A percentile compares a stretch with the other conserved stretches of the same genome.
phyloP scores from a whole-genome alignment of 2,329 filamentous ascomycete genomes.

The Pezicula carpinea region DNA sequence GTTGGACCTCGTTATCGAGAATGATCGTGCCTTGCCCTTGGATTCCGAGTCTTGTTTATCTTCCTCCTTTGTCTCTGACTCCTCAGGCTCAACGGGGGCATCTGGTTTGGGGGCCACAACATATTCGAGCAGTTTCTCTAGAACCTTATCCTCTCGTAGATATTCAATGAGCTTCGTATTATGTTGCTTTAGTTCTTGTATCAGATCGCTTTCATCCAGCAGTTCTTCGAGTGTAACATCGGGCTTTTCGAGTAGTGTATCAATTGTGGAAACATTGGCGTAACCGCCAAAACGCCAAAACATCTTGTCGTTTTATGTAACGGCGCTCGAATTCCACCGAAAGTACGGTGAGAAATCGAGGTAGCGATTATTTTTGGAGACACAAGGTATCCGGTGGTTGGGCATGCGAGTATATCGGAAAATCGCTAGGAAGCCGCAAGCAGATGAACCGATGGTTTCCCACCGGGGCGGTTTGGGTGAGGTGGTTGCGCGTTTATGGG shows the following conservation, averaged over 20 bases:
- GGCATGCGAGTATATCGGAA: slow-evolving; percentile 26
- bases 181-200: slow-evolving; percentile 96
- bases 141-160: slow-evolving; percentile 78
- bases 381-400: slow-evolving; percentile 17
- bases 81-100: slow-evolving; percentile 43
- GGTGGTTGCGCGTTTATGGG: slow-evolving; percentile 9
- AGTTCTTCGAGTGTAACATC: slow-evolving; percentile 94
- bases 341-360: slow-evolving; percentile 18
- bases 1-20: slow-evolving; percentile 44
- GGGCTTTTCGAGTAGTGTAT: slow-evolving; percentile 91
- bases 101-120: slow-evolving; percentile 76
- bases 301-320: slow-evolving; percentile 60
- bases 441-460: slow-evolving; percentile 13
- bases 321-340: slow-evolving; percentile 25
- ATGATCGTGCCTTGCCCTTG: slow-evolving; percentile 42
- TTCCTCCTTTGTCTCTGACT: slow-evolving; percentile 46
- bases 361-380: slow-evolving; percentile 14
- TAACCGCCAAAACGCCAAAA: slow-evolving; percentile 99
- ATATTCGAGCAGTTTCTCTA: slow-evolving; percentile 84
- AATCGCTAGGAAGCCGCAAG: slow-evolving; percentile 14
- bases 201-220: slow-evolving; percentile 90
- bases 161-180: slow-evolving; percentile 98
- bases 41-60: slow-evolving; percentile 46
- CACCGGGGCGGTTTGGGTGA: slow-evolving; percentile 13
- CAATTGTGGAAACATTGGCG: slow-evolving; percentile 94